A percentile compares a stretch with the other conserved stretches of the same genome.
Evolutionary conservation across 2,329 filamentous ascomycete genomes (phyloP).

Genomic region (Aspergillus pseudoterreus): DNA sequence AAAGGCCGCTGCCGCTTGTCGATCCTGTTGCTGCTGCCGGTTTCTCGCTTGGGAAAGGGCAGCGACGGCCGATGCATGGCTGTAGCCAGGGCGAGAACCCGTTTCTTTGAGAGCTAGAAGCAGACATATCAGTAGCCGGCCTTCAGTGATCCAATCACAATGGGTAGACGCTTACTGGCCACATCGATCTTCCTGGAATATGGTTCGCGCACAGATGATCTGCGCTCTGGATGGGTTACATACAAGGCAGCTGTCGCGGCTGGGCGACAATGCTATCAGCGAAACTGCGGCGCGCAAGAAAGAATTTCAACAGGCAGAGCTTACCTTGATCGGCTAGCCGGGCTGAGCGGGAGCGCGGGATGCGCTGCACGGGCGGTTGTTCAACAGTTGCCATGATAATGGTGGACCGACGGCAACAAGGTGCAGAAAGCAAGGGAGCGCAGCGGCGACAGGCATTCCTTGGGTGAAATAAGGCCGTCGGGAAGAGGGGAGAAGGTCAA

Average conservation of each 20-base stretch:
- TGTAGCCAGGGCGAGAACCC: conserved; percentile 58
- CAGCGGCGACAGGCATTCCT: conserved; percentile 18
- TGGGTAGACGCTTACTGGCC: conserved; percentile 18
- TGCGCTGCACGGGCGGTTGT: conserved; percentile 17
- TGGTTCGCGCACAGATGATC: conserved; percentile 23
- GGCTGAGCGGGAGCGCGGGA: conserved; percentile 21
- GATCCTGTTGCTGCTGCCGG: conserved; percentile 56
- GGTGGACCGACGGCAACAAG: conserved; percentile 6
- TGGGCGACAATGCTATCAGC: conserved; percentile 17
- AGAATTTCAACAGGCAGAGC: conserved; percentile 2
- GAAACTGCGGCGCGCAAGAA: background rate
- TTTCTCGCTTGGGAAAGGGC: conserved; percentile 70
- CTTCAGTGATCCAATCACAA: background rate
- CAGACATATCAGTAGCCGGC: conserved; percentile 1
- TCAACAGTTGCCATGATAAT: conserved; percentile 30
- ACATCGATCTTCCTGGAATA: conserved; percentile 15
- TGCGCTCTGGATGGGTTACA: conserved; percentile 44
- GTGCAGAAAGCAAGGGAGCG: conserved; percentile 7
- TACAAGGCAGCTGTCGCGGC: conserved; percentile 62
- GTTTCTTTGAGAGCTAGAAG: conserved; percentile 21
- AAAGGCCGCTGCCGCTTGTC: conserved; percentile 56
- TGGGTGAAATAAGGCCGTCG: background rate
- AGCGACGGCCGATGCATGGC: conserved; percentile 63
- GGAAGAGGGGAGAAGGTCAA: conserved; percentile 3
- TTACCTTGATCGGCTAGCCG: conserved; percentile 34